phyloP scores from a whole-genome alignment of 352 stramenopile genomes.

The Peronospora tabacina region DNA sequence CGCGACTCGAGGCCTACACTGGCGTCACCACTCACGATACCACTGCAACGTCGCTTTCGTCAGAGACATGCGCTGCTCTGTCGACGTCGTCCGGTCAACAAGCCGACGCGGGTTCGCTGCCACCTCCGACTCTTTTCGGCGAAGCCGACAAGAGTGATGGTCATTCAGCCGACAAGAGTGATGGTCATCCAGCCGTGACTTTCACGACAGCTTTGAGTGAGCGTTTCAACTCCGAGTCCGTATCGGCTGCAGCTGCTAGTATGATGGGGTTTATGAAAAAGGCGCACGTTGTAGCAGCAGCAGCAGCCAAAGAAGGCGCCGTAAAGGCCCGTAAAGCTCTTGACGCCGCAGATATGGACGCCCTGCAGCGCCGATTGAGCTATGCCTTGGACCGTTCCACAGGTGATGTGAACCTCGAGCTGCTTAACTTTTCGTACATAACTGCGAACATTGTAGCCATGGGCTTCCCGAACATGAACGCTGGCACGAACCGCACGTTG shows the following conservation, averaged over 20 bases:
- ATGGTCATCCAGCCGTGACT: conserved; percentile 38
- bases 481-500: conserved; percentile 61
- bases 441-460: conserved; percentile 85
- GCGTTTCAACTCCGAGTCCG: conserved; percentile 60
- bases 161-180: too few species aligned
- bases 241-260: conserved; percentile 57
- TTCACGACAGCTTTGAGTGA: conserved; percentile 53
- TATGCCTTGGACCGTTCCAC: conserved; percentile 72
- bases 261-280: conserved; percentile 85
- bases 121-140: conserved; percentile 24
- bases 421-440: conserved; percentile 90
- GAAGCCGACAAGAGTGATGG: conserved; percentile 26
- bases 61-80: conserved; percentile 8
- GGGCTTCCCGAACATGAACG: conserved; percentile 87
- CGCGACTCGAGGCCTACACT: conserved; percentile 59
- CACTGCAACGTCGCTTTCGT: conserved; percentile 21
- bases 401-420: conserved; percentile 73
- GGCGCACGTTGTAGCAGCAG: conserved; percentile 60
- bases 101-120: conserved; percentile 5
- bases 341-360: conserved; percentile 81
- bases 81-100: conserved; percentile 15
- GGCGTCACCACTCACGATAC: conserved; percentile 9
- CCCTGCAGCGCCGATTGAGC: conserved; percentile 69
- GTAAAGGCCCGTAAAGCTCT: conserved; percentile 76
- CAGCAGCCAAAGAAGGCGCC: conserved; percentile 66